Evolutionary conservation across 1,284 basidiomycete genomes (phyloP).

Genomic region (Fomitopsis pinicola): DNA sequence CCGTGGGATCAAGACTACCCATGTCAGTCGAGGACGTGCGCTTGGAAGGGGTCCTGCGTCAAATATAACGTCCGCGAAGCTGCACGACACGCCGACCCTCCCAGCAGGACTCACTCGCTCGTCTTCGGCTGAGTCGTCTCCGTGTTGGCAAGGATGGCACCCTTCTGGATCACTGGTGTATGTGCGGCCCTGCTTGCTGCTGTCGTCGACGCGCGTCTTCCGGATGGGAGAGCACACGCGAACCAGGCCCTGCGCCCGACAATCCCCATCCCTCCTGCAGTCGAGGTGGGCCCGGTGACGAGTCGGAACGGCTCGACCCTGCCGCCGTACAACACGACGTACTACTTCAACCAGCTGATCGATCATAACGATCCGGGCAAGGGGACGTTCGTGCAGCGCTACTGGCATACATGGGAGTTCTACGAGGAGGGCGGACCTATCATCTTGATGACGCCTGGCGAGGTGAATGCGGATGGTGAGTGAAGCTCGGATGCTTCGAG

Average conservation of each 20-base stretch:
- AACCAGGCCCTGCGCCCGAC: conserved; percentile 17
- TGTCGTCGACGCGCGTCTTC: conserved; percentile 12
- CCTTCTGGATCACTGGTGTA: conserved; percentile 10
- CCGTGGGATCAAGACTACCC: background rate
- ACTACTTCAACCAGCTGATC: conserved; percentile 67
- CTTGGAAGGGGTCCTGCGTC: background rate
- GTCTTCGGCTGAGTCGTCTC: background rate
- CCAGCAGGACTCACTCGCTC: background rate
- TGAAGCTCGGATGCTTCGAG: conserved; percentile 3
- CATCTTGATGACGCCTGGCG: conserved; percentile 52
- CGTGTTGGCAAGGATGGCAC: conserved; percentile 6
- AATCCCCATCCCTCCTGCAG: conserved; percentile 13
- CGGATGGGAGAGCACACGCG: conserved; percentile 21
- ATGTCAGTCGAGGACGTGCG: background rate
- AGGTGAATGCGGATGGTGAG: conserved; percentile 39
- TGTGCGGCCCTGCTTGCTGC: conserved; percentile 12
- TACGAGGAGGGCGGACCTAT: conserved; percentile 68
- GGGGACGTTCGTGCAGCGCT: conserved; percentile 78
- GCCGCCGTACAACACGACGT: conserved; percentile 36
- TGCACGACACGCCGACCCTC: background rate
- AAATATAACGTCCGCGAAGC: background rate
- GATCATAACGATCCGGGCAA: conserved; percentile 65
- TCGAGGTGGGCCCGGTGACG: conserved; percentile 15
- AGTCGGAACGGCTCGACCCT: conserved; percentile 23
- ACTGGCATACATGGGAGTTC: conserved; percentile 61